Base-by-base conservation (phyloP, 2,329 filamentous ascomycete species). In the Trichoderma koningii region DNA sequence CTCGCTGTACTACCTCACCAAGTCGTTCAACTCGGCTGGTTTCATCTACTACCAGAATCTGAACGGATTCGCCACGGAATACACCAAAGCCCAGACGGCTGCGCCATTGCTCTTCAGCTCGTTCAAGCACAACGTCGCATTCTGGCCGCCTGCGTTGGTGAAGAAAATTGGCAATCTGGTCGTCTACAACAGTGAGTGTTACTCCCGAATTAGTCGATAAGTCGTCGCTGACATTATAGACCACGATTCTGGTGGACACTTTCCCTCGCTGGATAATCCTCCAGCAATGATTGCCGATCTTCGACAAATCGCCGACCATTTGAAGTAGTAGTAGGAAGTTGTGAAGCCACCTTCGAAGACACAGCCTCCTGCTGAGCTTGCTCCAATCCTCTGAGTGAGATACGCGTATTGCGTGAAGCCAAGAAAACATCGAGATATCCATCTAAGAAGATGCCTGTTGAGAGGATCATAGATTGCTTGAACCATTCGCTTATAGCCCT, bases 1-100 rank as follows among this genome's bases (percentile, higher is more conserved):
- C 1, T 72, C 70, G 5, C 63, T 73, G 4, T 73, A 73, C 55
- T 73, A 68, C 60, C 70, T 73, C 21, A 72, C 70, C 0, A 62
- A 68, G 5, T 68, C 69, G 38, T 70, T 72, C 17, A 57, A 70
- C 9, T 70, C 71, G 2, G 70, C 70, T 1, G 42, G 63, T 2
- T 69, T 60, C 19, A 69, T 69, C 12, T 70, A 70, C 47, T 59
- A 55, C 1, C 53, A 64, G 6, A 70, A 70, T 21, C 66, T 55
- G 1, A 55, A 42, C 14, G 66, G 63, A 3, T 69, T 70, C 19
- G 53, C 44, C 14, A 30, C 63, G 0, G 34, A 56, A 4, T 70
- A 67, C 53, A 60, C 47, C 9, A 69, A 68, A 45, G 63, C 69
- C 2, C 47, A 12, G 5, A 70, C 66, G 1, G 64, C 69, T 30